Evolutionary conservation across 805 yeast genomes (phyloP).

Genomic region (Kodamaea kaohsiungensis): DNA sequence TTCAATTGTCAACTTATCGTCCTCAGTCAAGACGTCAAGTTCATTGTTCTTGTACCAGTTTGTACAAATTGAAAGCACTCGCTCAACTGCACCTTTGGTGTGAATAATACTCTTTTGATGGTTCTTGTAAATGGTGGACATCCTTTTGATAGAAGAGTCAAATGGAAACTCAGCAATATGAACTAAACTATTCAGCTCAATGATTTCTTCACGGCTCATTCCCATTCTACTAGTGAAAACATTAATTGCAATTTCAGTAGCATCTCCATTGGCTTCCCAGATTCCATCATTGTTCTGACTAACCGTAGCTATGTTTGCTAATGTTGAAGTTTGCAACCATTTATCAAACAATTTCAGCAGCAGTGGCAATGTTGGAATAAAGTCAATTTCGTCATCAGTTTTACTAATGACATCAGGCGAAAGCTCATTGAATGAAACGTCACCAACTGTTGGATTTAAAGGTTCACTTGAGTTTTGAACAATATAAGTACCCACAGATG

Average conservation of each 20-base stretch:
- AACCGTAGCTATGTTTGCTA: slow-evolving; percentile 44
- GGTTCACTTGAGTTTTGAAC: slow-evolving; percentile 37
- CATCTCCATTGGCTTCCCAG: slow-evolving; percentile 43
- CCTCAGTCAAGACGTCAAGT: slow-evolving; percentile 19
- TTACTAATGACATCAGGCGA: slow-evolving; percentile 32
- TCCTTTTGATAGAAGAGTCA: slow-evolving; percentile 34
- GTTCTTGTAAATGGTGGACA: slow-evolving; percentile 28
- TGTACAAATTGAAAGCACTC: slow-evolving; percentile 25
- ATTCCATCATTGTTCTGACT: slow-evolving; percentile 27
- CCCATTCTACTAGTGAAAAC: slow-evolving; percentile 31
- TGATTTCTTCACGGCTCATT: slow-evolving; percentile 21
- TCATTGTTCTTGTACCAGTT: slow-evolving; percentile 19
- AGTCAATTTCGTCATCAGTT: slow-evolving; percentile 40
- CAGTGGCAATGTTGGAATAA: slow-evolving; percentile 26
- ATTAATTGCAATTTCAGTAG: slow-evolving; percentile 38
- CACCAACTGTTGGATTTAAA: slow-evolving; percentile 43
- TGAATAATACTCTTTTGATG: slow-evolving; percentile 12
- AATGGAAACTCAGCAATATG: slow-evolving; percentile 33
- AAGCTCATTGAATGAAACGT: slow-evolving; percentile 29
- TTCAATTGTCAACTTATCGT: slow-evolving; percentile 22
- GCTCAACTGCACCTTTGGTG: slow-evolving; percentile 38
- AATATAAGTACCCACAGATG: slow-evolving; percentile 32
- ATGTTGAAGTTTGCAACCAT: slow-evolving; percentile 37
- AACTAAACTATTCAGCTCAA: slow-evolving; percentile 14
- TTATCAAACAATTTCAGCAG: slow-evolving; percentile 19